A percentile compares a stretch with the other conserved stretches of the same genome.
Conservation (phyloP, 2,329 filamentous ascomycete species). For the Talaromyces sp. region DNA sequence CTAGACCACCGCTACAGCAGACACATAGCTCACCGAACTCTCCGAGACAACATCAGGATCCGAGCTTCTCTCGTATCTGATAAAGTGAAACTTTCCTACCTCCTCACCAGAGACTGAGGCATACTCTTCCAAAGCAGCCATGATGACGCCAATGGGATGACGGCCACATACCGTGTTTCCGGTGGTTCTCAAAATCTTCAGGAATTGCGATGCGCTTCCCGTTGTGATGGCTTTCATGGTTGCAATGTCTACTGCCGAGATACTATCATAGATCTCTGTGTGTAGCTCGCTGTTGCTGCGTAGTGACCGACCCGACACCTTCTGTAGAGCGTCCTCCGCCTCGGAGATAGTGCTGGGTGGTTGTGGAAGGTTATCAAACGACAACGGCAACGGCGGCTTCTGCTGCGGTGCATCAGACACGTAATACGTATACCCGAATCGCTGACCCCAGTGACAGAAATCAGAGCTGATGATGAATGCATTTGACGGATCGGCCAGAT, state of each 20-base stretch:
- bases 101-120: conserved; percentile 40
- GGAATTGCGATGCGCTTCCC: conserved; percentile 69
- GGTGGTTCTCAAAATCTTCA: conserved; percentile 67
- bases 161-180: conserved; percentile 91
- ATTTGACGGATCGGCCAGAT: conserved; percentile 69
- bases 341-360: conserved; percentile 31
- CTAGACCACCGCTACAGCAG: conserved; percentile 77
- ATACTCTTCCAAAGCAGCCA: conserved; percentile 78
- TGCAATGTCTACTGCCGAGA: conserved; percentile 72
- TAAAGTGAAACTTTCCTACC: conserved; percentile 67
- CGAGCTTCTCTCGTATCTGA: conserved; percentile 83
- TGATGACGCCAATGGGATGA: conserved; percentile 88
- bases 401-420: conserved; percentile 50
- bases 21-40: conserved; percentile 92
- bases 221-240: conserved; percentile 83
- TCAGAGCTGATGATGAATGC: conserved; percentile 90
- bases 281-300: conserved; percentile 35
- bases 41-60: conserved; percentile 66
- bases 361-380: conserved; percentile 45
- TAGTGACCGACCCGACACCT: conserved; percentile 32
- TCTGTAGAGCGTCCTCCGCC: conserved; percentile 31
- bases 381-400: conserved; percentile 36
- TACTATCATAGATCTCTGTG: conserved; percentile 76
- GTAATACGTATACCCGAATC: conserved; percentile 84
- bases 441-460: conserved; percentile 91